These are phyloP conservation scores for Mycena crocata DNA, from an alignment of 768 basidiomycete genomes.

Conservation along the genomic window DNA sequence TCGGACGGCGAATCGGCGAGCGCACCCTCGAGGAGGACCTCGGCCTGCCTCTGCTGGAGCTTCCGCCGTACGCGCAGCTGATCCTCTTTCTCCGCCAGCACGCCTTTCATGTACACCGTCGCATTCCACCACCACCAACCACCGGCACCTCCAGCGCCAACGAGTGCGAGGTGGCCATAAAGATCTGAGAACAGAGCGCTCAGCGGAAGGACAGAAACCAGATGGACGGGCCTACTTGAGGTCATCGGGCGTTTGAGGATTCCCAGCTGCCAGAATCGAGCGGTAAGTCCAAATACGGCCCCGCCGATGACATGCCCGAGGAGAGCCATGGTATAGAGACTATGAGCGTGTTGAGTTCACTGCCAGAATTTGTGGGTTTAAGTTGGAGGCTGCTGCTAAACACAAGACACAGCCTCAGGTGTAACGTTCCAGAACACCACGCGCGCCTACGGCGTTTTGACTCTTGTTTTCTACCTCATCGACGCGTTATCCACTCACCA, in stretches of 20 bases:
- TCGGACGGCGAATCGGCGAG: constrained; percentile 16
- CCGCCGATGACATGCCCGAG: constrained; percentile 80
- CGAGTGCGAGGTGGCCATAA: constrained; percentile 75
- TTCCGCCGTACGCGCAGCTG: constrained; percentile 65
- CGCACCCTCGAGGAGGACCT: constrained; percentile 43
- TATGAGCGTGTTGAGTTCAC: constrained; percentile 52
- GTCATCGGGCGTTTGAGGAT: constrained; percentile 85
- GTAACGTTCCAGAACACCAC: background rate
- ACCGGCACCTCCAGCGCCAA: constrained; percentile 74
- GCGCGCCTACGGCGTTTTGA: constrained; percentile 9
- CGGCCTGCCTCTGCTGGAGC: constrained; percentile 44
- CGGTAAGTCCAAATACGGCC: constrained; percentile 84
- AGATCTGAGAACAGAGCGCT: constrained; percentile 63
- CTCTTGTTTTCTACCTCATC: constrained; percentile 7
- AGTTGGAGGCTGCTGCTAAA: constrained; percentile 10
- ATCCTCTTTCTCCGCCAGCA: constrained; percentile 72
- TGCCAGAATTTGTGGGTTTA: background rate
- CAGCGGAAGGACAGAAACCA: constrained; percentile 6
- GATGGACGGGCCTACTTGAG: constrained; percentile 68
- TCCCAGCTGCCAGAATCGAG: constrained; percentile 87
- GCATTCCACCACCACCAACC: constrained; percentile 67
- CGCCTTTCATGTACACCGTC: constrained; percentile 34
- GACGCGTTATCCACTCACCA: constrained; percentile 25
- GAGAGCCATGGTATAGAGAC: constrained; percentile 44
- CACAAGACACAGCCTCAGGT: constrained; percentile 17